Percentiles rank a stretch among this genome's conserved stretches.
These are phyloP conservation scores for Pythium vanterpoolii DNA, from an alignment of 352 stramenopile species.

Conservation along the genomic window DNA sequence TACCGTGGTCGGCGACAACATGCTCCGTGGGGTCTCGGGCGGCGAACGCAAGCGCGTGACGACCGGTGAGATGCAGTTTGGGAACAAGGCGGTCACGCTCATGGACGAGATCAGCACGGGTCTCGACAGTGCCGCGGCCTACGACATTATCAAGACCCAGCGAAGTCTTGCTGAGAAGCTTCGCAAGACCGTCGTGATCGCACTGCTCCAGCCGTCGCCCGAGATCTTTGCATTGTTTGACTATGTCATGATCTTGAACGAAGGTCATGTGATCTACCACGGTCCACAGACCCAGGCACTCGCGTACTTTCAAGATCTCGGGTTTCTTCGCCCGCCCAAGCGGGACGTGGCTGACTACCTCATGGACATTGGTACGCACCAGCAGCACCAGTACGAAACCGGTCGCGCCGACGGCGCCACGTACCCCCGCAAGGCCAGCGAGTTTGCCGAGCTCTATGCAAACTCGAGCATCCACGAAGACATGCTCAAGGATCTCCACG, in stretches of 20 bases:
- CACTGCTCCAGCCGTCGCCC: conserved; percentile 28
- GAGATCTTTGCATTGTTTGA: conserved; percentile 33
- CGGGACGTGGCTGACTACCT: conserved; percentile 31
- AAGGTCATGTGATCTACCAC: conserved; percentile 31
- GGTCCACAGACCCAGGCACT: conserved; percentile 22
- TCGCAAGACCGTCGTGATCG: conserved; percentile 28
- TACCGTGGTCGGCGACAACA: conserved; percentile 44
- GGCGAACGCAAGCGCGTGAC: conserved; percentile 34
- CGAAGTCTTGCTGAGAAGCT: conserved; percentile 29
- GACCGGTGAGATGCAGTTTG: conserved; percentile 64
- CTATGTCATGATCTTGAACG: conserved; percentile 31
- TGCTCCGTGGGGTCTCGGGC: conserved; percentile 43
- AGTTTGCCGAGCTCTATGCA: conserved; percentile 27
- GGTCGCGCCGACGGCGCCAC: conserved; percentile 14
- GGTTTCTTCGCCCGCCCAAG: conserved; percentile 22
- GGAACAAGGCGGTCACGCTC: conserved; percentile 42
- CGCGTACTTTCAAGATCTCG: conserved; percentile 27
- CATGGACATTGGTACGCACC: conserved; percentile 28
- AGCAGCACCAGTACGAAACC: conserved; percentile 28
- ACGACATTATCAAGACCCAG: conserved; percentile 76
- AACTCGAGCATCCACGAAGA: conserved; percentile 19
- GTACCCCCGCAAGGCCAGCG: conserved; percentile 18
- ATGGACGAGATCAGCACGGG: conserved; percentile 89
- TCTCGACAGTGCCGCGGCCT: conserved; percentile 37
- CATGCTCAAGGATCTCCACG: conserved; percentile 41